Evolutionary conservation across 345 rosid species (phyloP), one percentile per base, ranked within the genome.

Genomic region (Arabidopsis arenosa): DNA sequence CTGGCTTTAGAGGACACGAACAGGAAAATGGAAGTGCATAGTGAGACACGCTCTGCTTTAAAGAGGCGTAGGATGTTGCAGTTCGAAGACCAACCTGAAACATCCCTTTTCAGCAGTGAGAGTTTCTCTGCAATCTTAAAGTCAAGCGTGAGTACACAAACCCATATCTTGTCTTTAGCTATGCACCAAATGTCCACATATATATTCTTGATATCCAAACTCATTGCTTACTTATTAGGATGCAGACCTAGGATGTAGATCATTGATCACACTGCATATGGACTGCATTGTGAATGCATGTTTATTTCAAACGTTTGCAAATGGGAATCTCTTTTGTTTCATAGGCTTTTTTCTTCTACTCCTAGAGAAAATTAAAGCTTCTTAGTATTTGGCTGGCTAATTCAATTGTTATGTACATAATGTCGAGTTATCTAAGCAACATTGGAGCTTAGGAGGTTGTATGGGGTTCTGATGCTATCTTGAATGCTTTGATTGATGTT

Each of bases 1-100:
- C 47, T 66, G 73, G 36, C 8, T 80, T 62, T 85, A 90, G 98
- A 79, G 76, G 81, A 74, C 9, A 68, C 75, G 9, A 80, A 45
- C 74, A 88, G 85, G 84, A 90, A 86, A 52, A 70, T 79, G 44
- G 90, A 78, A 71, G 89, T 77, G 67, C 65, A 17, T 9, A 83
- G 75, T 77, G 94, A 85, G 78, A 73, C 86, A 51, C 79, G 76
- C 63, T 84, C 83, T 6, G 92, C 87, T 74, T 47, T 84, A 52
- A 96, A 96, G 82, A 84, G 99, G 84, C 96, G 98, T 11, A 89
- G 97, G 63, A 88, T 90, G 95, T 81, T 96, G 75, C 97, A 87
- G 7, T 96, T 93, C 66, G 96, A 92, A 59, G 70, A 79, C 78
- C 84, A 86, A 55, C 74, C 73, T 37, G 93, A 87, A 69, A 80